Evolutionary conservation across 192 early-diverging fungal species (phyloP), one percentile per base, ranked within the genome.

Genomic region (Podila clonocystis): DNA sequence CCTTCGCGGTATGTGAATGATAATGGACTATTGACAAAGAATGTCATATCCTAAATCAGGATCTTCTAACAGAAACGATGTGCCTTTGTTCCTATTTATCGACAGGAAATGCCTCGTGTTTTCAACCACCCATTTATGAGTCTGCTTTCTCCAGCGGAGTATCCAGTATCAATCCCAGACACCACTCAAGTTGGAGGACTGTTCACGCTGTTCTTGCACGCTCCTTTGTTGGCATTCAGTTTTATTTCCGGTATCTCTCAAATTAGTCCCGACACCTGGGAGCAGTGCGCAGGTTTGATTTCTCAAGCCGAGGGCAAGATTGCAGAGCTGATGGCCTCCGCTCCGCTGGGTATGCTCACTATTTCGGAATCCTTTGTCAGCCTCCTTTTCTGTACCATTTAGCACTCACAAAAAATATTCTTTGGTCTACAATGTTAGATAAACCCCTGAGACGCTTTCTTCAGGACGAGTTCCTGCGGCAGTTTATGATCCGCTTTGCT

Each of bases 171-270:
- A 8, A 91, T 97, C 19, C 92, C 93, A 84, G 86, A 88, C 45
- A 87, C 85, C 12, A 82, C 82, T 22, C 91, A 91, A 85, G 89
- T 94, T 5, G 98, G 98, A 38, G 93, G 92, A 82, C 88, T 98
- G 15, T 98, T 98, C 72, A 98, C 97, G 6, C 78, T 99, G 66
- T 99, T 99, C 73, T 83, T 99, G 65, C 95, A 98, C 80, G 91
- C 93, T 15, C 96, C 97, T 3, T 63, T 97, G 15, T 92, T 97
- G 55, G 98, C 94, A 0, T 96, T 99, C 69, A 91, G 92, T 24
- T 96, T 93, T 65, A 85, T 97, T 20, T 93, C 87, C 9, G 92
- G 93, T 49, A 87, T 91, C 33, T 88, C 85, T 2, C 85, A 92
- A 58, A 74, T 92, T 26, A 83, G 85, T 60, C 72, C 86, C 6